Base-by-base conservation (phyloP, 106 monocot genomes). In the Alisma plantagoaquatica region DNA sequence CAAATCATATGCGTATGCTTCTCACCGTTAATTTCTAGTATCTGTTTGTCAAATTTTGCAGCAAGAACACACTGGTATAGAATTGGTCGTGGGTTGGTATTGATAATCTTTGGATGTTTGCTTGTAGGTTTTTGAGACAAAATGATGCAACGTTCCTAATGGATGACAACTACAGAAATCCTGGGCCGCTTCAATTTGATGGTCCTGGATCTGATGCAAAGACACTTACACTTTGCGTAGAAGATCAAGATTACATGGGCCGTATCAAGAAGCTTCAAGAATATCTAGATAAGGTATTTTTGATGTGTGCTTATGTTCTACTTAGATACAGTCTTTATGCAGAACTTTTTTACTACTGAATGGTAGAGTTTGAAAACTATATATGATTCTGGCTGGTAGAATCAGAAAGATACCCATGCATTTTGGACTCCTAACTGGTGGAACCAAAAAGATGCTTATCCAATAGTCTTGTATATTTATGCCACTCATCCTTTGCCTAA, bases 231-330 rank as follows among this genome's bases (percentile, higher is more conserved):
- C 58, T 93, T 46, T 74, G 74, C 38, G 79, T 79, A 9, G 93
- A 93, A 70, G 93, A 93, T 84, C 77, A 82, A 62, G 94, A 94
- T 61, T 94, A 87, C 84, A 94, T 94, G 94, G 94, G 94, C n/a
- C 64, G 93, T 23, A 93, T 93, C 24, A 87, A 93, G 53, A 62
- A 74, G 30, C 77, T 93, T 11, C 82, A 87, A 60, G 83, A 80
- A 43, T 87, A 83, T 41, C 63, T 87, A 16, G 72, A 87, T 17
- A 83, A 94, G 93, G 92, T 92, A 28, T n/a, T n/a, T n/a, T n/a
- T n/a, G n/a, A n/a, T n/a, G n/a, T n/a, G n/a, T n/a, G n/a, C n/a
- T n/a, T n/a, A n/a, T n/a, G n/a, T n/a, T n/a, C n/a, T n/a, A n/a
- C n/a, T n/a, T n/a, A n/a, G n/a, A n/a, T n/a, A n/a, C n/a, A n/a